A percentile compares a stretch with the other conserved stretches of the same genome.
These are phyloP conservation scores for Chrysanthemum seticuspe DNA, from an alignment of 129 eudicot genomes.

Conservation along the genomic window DNA sequence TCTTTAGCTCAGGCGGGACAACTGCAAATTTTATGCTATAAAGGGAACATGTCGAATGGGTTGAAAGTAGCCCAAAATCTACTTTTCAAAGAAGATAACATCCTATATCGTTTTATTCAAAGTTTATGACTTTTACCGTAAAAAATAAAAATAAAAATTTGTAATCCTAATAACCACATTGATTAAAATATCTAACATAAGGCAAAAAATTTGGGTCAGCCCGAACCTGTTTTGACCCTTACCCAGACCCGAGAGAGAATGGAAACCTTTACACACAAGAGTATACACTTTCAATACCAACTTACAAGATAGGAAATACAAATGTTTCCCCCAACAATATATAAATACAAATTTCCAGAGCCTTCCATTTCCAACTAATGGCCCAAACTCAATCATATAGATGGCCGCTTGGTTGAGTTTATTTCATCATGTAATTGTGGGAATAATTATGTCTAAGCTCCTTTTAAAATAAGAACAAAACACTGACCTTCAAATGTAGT, in stretches of 20 bases:
- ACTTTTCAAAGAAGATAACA: background rate
- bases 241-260: too few relatives aligned
- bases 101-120: background rate
- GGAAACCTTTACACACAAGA: too few relatives aligned
- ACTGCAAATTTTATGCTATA: background rate
- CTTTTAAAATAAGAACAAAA: constrained; percentile 5
- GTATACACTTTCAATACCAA: too few relatives aligned
- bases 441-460: background rate
- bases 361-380: background rate
- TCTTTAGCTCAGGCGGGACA: background rate
- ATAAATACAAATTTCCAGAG: too few relatives aligned
- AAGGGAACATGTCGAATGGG: background rate
- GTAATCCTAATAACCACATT: too few relatives aligned
- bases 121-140: background rate
- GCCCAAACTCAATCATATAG: background rate
- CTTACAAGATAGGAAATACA: too few relatives aligned
- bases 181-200: too few relatives aligned
- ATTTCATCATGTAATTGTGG: background rate
- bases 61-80: background rate
- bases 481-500: constrained; percentile 63
- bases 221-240: too few relatives aligned
- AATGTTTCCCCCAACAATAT: too few relatives aligned
- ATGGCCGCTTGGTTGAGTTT: background rate
- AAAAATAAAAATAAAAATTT: too few relatives aligned
- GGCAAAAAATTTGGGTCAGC: too few relatives aligned